phyloP scores from a whole-genome alignment of 2,329 filamentous ascomycete genomes.

The Zalaria obscura region DNA sequence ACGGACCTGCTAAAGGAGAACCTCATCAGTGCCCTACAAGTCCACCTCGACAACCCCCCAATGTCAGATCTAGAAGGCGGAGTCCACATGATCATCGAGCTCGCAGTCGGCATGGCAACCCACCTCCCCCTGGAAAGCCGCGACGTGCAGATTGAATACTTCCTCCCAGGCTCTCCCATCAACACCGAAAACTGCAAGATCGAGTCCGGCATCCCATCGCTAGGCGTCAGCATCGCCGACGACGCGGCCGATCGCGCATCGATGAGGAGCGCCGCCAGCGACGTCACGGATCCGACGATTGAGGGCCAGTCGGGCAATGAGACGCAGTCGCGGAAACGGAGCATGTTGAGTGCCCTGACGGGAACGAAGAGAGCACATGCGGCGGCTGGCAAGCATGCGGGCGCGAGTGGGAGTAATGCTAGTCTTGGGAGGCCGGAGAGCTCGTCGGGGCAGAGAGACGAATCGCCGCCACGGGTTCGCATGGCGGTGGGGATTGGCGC shows the following conservation, averaged over 20 bases:
- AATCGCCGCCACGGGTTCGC: slow-evolving; percentile 28
- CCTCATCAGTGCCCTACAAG: slow-evolving; percentile 56
- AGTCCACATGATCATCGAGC: slow-evolving; percentile 81
- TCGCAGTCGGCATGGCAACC: slow-evolving; percentile 71
- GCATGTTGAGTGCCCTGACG: slow-evolving; percentile 30
- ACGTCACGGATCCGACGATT: slow-evolving; percentile 16
- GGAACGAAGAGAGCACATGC: slow-evolving; percentile 22
- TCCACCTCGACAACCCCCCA: slow-evolving; percentile 61
- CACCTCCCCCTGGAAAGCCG: slow-evolving; percentile 84
- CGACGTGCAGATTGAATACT: slow-evolving; percentile 79
- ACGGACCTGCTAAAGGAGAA: slow-evolving; percentile 46
- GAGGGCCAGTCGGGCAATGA: slow-evolving; percentile 8
- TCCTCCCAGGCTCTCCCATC: slow-evolving; percentile 59
- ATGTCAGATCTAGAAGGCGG: slow-evolving; percentile 75
- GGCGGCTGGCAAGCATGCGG: slow-evolving; percentile 20
- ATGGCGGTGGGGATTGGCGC: slow-evolving; percentile 33
- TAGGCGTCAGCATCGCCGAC: slow-evolving; percentile 26
- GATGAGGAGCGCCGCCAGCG: slow-evolving; percentile 20
- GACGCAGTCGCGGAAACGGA: slow-evolving; percentile 13
- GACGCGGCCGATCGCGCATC: slow-evolving; percentile 27
- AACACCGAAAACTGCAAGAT: slow-evolving; percentile 69
- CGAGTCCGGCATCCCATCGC: slow-evolving; percentile 43
- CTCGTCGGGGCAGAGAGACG: slow-evolving; percentile 24
- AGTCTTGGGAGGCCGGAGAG: slow-evolving; percentile 26
- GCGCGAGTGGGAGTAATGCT: slow-evolving; percentile 19